phyloP scores from a whole-genome alignment of 495 filamentous ascomycete genomes.

The Annulohypoxylon stygium region DNA sequence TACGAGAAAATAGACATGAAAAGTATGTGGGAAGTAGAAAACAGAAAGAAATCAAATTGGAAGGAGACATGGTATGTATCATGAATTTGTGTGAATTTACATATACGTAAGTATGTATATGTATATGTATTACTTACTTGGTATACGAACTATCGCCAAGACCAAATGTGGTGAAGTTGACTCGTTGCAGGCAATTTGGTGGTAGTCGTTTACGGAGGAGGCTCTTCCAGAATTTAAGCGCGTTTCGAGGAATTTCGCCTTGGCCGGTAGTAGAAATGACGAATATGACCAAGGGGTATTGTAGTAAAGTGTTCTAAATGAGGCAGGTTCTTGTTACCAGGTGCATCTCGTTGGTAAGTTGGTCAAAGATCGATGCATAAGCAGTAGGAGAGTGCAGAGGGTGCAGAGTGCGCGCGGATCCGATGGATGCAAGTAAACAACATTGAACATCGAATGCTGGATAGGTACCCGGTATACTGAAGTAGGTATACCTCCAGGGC shows the following conservation, averaged over 20 bases:
- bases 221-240: constrained; percentile 83
- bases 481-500: too few relatives aligned
- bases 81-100: too few relatives aligned
- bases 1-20: not conserved
- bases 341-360: constrained; percentile 20
- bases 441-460: constrained; percentile 1
- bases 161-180: constrained; percentile 87
- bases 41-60: constrained; percentile 9
- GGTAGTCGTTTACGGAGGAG: constrained; percentile 83
- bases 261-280: constrained; percentile 94
- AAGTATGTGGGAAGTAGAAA: not conserved
- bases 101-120: too few relatives aligned
- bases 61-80: not conserved
- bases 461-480: too few relatives aligned
- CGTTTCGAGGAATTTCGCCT: constrained; percentile 89
- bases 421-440: constrained; percentile 23
- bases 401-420: not conserved
- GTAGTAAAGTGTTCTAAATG: constrained; percentile 58
- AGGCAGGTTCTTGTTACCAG: constrained; percentile 37
- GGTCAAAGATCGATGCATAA: constrained; percentile 16
- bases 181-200: constrained; percentile 71
- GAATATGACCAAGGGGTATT: constrained; percentile 77
- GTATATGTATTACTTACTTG: constrained; percentile 66
- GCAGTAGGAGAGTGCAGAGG: constrained; percentile 5
- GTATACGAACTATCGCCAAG: constrained; percentile 95